Conservation (phyloP, 2,329 filamentous ascomycete genomes). For the Aspergillus cejpii region DNA sequence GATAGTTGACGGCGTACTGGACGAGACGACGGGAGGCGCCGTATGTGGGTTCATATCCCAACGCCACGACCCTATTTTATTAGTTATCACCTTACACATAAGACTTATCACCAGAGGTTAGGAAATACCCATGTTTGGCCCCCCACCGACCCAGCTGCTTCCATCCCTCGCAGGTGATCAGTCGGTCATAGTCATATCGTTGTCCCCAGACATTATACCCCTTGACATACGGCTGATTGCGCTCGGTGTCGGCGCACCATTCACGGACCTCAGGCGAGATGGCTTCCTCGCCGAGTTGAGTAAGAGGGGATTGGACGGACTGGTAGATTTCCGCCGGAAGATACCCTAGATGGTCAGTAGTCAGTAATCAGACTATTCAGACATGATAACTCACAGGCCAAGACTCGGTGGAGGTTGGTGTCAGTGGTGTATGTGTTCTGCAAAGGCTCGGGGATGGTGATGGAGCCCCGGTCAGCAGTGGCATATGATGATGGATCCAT, state of each 20-base stretch:
- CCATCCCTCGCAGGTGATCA: constrained; percentile 64
- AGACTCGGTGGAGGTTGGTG: constrained; percentile 46
- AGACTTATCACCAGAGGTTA: too few relatives aligned
- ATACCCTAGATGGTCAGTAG: constrained; percentile 12
- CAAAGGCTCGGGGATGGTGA: constrained; percentile 49
- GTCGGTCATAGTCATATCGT: constrained; percentile 46
- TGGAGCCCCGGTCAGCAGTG: constrained; percentile 46
- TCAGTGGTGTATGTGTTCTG: constrained; percentile 55
- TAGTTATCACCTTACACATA: background rate
- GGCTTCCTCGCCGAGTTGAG: constrained; percentile 27
- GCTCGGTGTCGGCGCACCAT: constrained; percentile 54
- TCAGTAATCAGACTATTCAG: background rate
- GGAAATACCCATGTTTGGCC: constrained; percentile 26
- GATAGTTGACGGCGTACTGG: constrained; percentile 39
- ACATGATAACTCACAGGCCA: constrained; percentile 41
- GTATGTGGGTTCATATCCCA: constrained; percentile 20
- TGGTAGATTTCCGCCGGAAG: constrained; percentile 51
- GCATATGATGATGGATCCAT: constrained; percentile 16
- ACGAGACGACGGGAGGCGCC: constrained; percentile 19
- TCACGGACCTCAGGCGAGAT: constrained; percentile 26
- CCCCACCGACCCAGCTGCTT: constrained; percentile 33
- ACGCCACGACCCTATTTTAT: constrained; percentile 18
- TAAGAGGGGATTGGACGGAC: constrained; percentile 39
- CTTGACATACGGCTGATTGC: constrained; percentile 55
- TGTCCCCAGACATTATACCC: constrained; percentile 58